Base-by-base conservation (phyloP, 2,329 filamentous ascomycete genomes). In the Xylariaceae sp. region DNA sequence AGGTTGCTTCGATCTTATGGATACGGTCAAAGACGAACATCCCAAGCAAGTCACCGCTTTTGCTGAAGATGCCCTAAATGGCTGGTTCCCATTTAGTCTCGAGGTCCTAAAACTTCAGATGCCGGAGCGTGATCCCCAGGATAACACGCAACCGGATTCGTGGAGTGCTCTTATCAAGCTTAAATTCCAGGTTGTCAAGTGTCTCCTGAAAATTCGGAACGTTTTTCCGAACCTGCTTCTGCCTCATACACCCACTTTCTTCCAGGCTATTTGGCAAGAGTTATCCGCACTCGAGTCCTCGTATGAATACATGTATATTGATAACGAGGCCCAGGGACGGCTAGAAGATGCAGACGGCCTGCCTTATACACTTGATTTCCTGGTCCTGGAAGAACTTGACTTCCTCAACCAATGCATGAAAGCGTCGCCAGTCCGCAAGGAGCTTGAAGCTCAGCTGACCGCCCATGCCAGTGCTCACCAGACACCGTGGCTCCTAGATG, bases 1-100 rank as follows among this genome's bases (percentile, higher is more conserved):
- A 54, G 85, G 85, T 47, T 96, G 90, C 72, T 95, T 99, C 70
- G 91, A 97, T 69, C 89, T 94, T 54, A 83, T 99, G 74, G 91
- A 97, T 73, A 95, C 96, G 83, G 88, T 97, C 62, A 88, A 96
- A 77, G 91, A 96, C 62, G 89, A 95, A 63, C 89, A 97, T 72
- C 88, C 89, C 66, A 80, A 81, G 55, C 89, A 89, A 53, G 90
- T 97, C 58, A 94, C 89, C 71, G 80, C 79, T 1, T 99, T 99
- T 70, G 91, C 92, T 51, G 89, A 96, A 58, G 88, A 95, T 67
- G 84, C 90, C 0, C 78, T 97, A 47, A 80, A 79, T 63, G 81
- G 83, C 49, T 99, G 94, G 94, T 86, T 89, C 59, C 89, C 91
- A 3, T 96, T 96, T 75, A 94, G 97, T 75, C 79, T 90, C 62